Conservation (phyloP, 345 rosid genomes). For the Cardamine occulta region DNA sequence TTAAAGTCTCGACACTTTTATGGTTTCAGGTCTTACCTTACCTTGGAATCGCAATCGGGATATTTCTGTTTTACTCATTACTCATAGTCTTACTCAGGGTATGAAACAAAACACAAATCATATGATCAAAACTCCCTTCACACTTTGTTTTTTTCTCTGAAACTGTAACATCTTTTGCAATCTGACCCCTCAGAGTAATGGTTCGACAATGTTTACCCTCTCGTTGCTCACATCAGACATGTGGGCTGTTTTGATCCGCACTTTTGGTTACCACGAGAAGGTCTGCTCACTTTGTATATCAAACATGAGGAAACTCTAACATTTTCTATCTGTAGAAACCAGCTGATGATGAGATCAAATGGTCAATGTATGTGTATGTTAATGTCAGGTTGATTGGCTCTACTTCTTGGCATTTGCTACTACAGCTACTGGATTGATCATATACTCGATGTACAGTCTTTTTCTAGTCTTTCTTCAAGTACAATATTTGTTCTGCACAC, state of each 20-base stretch:
- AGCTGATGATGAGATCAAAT: neutral
- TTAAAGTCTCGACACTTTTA: neutral
- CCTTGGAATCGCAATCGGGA: slow-evolving; percentile 59
- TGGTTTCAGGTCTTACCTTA: slow-evolving; percentile 71
- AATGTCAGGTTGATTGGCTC: slow-evolving; percentile 78
- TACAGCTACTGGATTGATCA: slow-evolving; percentile 65
- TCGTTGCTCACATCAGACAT: slow-evolving; percentile 91
- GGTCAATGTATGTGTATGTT: neutral
- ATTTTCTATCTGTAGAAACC: slow-evolving; percentile 5
- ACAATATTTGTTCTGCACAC: neutral
- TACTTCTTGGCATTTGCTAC: slow-evolving; percentile 84
- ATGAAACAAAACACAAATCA: slow-evolving; percentile 8
- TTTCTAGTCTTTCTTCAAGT: neutral
- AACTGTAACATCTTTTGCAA: neutral
- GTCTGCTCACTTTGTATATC: slow-evolving; percentile 39
- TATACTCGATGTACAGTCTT: slow-evolving; percentile 69
- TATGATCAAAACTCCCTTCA: neutral
- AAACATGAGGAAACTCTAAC: neutral
- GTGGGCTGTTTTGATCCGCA: slow-evolving; percentile 93
- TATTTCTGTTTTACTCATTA: slow-evolving; percentile 83
- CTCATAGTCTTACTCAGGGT: slow-evolving; percentile 89
- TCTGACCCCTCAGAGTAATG: slow-evolving; percentile 55
- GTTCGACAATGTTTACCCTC: slow-evolving; percentile 90
- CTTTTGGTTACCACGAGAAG: slow-evolving; percentile 85
- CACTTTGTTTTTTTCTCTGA: neutral